Base-by-base conservation (phyloP, 441 rosid genomes). In the Metrosideros polymorpha region DNA sequence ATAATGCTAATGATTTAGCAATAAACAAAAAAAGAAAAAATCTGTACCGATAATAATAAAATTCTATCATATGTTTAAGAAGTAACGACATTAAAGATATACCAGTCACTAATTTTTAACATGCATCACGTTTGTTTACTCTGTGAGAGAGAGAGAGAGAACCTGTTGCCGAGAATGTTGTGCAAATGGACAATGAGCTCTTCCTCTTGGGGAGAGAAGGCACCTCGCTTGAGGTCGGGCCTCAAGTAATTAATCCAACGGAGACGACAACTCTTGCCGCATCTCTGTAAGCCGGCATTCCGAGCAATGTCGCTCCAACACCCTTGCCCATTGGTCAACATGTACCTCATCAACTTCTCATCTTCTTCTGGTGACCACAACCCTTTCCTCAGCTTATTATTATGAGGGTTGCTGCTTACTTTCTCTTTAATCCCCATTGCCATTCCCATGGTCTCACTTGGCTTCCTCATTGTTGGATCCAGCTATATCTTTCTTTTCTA, bases 341-440 rank as follows among this genome's bases (percentile, higher is more conserved):
- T 97, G 83, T 95, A 97, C 59, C 92, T 94, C 51, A 95, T 92
- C 30, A 96, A 93, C 88, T 94, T 96, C 90, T 96, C 98, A 54
- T 96, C 99, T 92, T 96, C 99, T 82, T 96, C 98, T 2, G 98
- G 98, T 2, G 98, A 95, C 99, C 99, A 97, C 86, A 95, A 92
- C 3, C 99, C 99, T 76, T 95, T 97, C 89, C 98, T 91, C 59
- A 95, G 90, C 93, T 94, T 96, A 0, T 86, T 89, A 71, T 76
- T 91, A 24, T 19, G 61, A 24, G 30, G 85, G 87, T 88, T 92
- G 85, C 12, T 88, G 61, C 54, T 53, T 84, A 63, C 45, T 88
- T 55, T 59, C 89, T 87, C 90, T 89, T 55, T 91, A 94, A 89
- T 88, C 93, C 51, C 89, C 93, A 51, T 85, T 29, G 79, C 79